These are phyloP conservation scores for Paecilomyces dactylethromorphus DNA, from an alignment of 2,329 filamentous ascomycete species.

Conservation along the genomic window DNA sequence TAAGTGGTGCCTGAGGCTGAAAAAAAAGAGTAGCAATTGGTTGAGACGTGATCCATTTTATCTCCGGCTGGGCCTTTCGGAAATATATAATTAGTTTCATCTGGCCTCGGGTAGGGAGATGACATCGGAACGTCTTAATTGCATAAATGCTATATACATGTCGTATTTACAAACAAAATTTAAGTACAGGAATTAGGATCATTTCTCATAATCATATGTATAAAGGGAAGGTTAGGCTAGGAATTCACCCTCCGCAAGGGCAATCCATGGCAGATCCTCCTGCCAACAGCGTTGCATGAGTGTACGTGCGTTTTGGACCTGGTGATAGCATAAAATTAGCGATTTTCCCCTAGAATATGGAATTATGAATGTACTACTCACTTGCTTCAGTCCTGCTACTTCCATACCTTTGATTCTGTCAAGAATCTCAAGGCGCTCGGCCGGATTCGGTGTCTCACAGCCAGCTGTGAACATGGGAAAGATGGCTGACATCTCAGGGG, in stretches of 20 bases:
- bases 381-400: slow-evolving; percentile 70
- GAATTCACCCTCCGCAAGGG: slow-evolving; percentile 33
- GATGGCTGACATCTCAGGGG: slow-evolving; percentile 66
- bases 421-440: slow-evolving; percentile 55
- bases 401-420: slow-evolving; percentile 62
- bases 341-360: background rate
- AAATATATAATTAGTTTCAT: too few species aligned
- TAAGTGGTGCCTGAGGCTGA: too few species aligned
- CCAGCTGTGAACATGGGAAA: slow-evolving; percentile 82
- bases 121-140: too few species aligned
- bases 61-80: too few species aligned
- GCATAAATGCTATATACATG: background rate
- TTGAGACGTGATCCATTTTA: too few species aligned
- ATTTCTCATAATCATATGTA: background rate
- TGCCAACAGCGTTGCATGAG: slow-evolving; percentile 37
- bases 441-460: slow-evolving; percentile 58
- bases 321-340: background rate
- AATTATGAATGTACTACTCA: slow-evolving; percentile 26
- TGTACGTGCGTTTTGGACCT: slow-evolving; percentile 35
- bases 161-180: background rate
- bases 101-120: too few species aligned
- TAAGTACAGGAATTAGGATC: background rate
- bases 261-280: slow-evolving; percentile 30
- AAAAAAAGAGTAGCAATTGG: too few species aligned
- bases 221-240: slow-evolving; percentile 22